Evolutionary conservation across 2,329 filamentous ascomycete genomes (phyloP), one percentile per base, ranked within the genome.

Genomic region (Xylariaceae sp.): DNA sequence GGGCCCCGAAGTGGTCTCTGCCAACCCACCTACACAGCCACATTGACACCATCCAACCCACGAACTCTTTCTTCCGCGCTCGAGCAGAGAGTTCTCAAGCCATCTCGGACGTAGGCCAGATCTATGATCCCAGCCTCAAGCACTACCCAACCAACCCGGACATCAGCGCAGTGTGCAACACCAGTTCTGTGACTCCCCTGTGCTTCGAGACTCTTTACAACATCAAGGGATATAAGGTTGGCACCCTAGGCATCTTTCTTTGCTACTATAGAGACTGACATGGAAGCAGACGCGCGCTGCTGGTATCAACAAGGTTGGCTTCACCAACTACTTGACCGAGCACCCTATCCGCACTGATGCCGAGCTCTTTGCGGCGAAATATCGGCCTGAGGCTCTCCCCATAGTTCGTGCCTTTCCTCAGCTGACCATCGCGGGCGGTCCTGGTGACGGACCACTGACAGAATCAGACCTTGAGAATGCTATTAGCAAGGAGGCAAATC

Each of bases 21-120:
- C 82, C 83, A 13, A 64, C 62, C 27, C 78, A 85, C 62, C 72
- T 85, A 4, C 81, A 85, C 62, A 72, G 76, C 42, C 81, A 83
- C 62, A 79, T 85, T 56, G 81, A 84, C 62, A 77, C 80, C 10
- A 79, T 85, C 21, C 82, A 85, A 64, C 83, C 83, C 2, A 85
- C 82, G 1, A 85, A 77, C 42, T 81, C 81, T 0, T 85, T 85
- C 72, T 80, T 82, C 66, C 75, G 76, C 30, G 62, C 73, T 60
- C 61, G 62, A 27, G 53, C 64, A 30, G 60, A 68, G 50, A 64
- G 61, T 13, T 65, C 63, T 24, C 60, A 69, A 13, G 62, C 71
- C n/a, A 55, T 67, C 18, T 66, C 68, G 32, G 62, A 66, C 36
- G 61, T 65, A 4, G 69, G 68, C n/a, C 21, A 49, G 6, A 69